Evolutionary conservation across 345 rosid species (phyloP).

Genomic region (Chamaenerion angustifolium): DNA sequence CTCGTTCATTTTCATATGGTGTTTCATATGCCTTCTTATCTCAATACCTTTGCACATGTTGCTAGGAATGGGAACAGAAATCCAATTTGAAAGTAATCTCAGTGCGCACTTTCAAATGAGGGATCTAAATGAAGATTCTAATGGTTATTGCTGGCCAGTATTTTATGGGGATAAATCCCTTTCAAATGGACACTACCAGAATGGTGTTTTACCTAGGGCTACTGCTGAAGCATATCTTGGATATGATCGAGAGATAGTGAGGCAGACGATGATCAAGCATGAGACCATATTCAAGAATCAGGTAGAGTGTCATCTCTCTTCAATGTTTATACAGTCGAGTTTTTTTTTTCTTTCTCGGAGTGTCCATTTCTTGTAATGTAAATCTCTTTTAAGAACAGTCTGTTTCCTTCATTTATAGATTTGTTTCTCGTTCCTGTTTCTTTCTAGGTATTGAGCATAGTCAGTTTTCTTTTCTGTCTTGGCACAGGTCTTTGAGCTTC

Average conservation of each 20-base stretch:
- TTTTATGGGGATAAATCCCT: slow-evolving; percentile 38
- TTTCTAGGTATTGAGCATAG: background rate
- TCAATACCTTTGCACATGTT: slow-evolving; percentile 9
- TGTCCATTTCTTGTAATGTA: too few relatives aligned
- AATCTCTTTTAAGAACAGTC: too few relatives aligned
- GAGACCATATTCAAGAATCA: slow-evolving; percentile 74
- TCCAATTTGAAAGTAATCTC: slow-evolving; percentile 58
- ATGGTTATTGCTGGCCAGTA: slow-evolving; percentile 51
- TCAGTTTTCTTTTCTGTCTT: slow-evolving; percentile 4
- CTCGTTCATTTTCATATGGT: background rate
- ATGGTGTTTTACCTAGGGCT: slow-evolving; percentile 32
- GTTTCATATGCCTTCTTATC: slow-evolving; percentile 2
- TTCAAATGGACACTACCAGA: slow-evolving; percentile 39
- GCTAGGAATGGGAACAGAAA: slow-evolving; percentile 74
- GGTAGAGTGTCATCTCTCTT: slow-evolving; percentile 21
- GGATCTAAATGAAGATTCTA: slow-evolving; percentile 64
- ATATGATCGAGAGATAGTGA: slow-evolving; percentile 45
- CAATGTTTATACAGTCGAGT: too few relatives aligned
- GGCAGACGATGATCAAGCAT: slow-evolving; percentile 70
- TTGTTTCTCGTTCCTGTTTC: background rate
- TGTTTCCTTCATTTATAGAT: background rate
- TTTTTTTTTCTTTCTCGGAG: too few relatives aligned
- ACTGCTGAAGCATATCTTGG: slow-evolving; percentile 34
- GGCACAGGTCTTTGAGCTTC: slow-evolving; percentile 49
- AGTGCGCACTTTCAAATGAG: slow-evolving; percentile 57